These are phyloP conservation scores for Salix dunnii DNA, from an alignment of 345 rosid species.

Conservation along the genomic window DNA sequence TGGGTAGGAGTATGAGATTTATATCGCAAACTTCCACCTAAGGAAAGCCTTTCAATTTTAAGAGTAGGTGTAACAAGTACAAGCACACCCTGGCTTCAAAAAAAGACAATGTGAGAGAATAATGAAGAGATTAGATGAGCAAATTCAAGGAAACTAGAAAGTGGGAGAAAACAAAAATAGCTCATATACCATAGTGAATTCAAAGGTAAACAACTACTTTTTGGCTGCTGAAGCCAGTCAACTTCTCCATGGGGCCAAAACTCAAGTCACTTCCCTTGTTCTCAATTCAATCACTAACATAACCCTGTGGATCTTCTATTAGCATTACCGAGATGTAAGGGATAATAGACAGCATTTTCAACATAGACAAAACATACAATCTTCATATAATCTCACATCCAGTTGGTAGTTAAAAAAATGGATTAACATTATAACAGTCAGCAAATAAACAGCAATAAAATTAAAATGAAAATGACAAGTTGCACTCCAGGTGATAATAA, in stretches of 20 bases:
- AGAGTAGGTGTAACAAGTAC: background rate
- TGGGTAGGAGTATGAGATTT: background rate
- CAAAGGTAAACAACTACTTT: background rate
- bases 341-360: background rate
- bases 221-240: background rate
- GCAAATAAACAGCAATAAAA: background rate
- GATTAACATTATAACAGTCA: background rate
- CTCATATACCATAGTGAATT: background rate
- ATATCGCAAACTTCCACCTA: background rate
- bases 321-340: background rate
- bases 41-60: background rate
- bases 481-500: background rate
- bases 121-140: background rate
- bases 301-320: background rate
- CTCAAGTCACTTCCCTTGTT: background rate
- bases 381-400: background rate
- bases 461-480: background rate
- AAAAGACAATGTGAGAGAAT: background rate
- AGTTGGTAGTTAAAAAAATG: background rate
- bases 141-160: background rate
- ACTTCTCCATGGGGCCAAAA: background rate
- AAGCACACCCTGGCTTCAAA: background rate
- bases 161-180: background rate
- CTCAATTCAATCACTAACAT: background rate
- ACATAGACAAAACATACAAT: background rate